Evolutionary conservation across 2,329 filamentous ascomycete genomes (phyloP).

Genomic region (Botrytis deweyae): DNA sequence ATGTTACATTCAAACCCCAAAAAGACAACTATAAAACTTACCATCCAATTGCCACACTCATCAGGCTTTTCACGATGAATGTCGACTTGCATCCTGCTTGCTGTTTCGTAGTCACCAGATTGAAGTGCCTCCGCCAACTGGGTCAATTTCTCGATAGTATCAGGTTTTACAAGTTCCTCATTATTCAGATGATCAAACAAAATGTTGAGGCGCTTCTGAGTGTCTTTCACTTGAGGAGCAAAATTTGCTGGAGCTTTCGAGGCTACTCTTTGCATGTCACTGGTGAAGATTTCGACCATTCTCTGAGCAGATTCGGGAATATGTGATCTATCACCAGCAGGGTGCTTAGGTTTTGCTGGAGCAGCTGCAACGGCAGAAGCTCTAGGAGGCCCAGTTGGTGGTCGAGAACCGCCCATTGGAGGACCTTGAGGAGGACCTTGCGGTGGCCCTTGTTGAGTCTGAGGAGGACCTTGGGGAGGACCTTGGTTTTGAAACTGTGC

Average conservation of each 20-base stretch:
- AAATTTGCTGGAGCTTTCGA: slow-evolving; percentile 82
- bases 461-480: slow-evolving; percentile 47
- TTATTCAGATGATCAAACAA: slow-evolving; percentile 99
- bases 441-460: slow-evolving; percentile 41
- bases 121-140: slow-evolving; percentile 66
- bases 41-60: slow-evolving; percentile 86
- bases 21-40: slow-evolving; percentile 47
- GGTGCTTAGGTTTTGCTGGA: slow-evolving; percentile 64
- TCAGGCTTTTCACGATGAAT: slow-evolving; percentile 75
- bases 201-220: slow-evolving; percentile 86
- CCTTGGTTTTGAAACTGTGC: slow-evolving; percentile 44
- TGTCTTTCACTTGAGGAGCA: slow-evolving; percentile 86
- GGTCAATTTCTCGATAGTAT: slow-evolving; percentile 68
- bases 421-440: slow-evolving; percentile 41
- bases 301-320: slow-evolving; percentile 75
- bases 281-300: slow-evolving; percentile 76
- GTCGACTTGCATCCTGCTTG: slow-evolving; percentile 68
- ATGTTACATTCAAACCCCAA: background rate
- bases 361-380: slow-evolving; percentile 36
- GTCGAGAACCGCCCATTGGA: slow-evolving; percentile 45
- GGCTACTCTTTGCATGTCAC: slow-evolving; percentile 87
- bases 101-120: slow-evolving; percentile 65
- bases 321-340: slow-evolving; percentile 84
- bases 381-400: slow-evolving; percentile 42
- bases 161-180: slow-evolving; percentile 79